Evolutionary conservation across 2,329 filamentous ascomycete genomes (phyloP).

Genomic region (Aspergillus pseudoglaucus): DNA sequence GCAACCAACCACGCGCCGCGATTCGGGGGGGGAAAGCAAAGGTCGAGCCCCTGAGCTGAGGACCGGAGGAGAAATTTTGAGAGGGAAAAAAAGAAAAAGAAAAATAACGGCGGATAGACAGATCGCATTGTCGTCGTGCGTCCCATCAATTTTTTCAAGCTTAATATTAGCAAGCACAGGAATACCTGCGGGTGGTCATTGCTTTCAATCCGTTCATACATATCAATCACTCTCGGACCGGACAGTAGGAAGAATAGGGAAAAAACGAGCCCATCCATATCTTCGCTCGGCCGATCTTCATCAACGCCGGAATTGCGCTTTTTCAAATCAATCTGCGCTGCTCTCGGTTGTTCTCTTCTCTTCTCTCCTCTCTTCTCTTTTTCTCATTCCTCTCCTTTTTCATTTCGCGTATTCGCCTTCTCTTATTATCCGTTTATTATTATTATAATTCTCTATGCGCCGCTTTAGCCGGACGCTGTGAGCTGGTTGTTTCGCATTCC

Average conservation of each 20-base stretch:
- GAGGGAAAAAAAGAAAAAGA: no score
- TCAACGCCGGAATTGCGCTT: conserved; percentile 7
- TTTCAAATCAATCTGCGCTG: not conserved
- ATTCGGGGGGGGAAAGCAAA: not conserved
- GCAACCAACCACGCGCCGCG: not conserved
- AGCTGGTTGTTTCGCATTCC: conserved; percentile 24
- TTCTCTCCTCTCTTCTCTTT: conserved; percentile 12
- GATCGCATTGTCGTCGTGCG: no score
- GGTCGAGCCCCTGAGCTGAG: not conserved
- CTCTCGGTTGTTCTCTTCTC: conserved; percentile 4
- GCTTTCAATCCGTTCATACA: not conserved
- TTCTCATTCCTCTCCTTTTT: conserved; percentile 11
- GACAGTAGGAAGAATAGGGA: not conserved
- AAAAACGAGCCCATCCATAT: not conserved
- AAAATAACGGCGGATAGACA: no score
- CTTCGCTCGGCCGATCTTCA: conserved; percentile 17
- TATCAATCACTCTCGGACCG: not conserved
- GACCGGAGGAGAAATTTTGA: not conserved
- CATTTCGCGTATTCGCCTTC: conserved; percentile 7
- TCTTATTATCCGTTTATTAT: conserved; percentile 11
- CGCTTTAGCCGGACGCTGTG: conserved; percentile 31
- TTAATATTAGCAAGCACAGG: no score
- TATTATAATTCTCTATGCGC: conserved; percentile 19
- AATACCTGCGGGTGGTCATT: not conserved
- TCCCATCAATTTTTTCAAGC: no score